Conservation (phyloP, 106 monocot species). For the Hemerocallis citrina region DNA sequence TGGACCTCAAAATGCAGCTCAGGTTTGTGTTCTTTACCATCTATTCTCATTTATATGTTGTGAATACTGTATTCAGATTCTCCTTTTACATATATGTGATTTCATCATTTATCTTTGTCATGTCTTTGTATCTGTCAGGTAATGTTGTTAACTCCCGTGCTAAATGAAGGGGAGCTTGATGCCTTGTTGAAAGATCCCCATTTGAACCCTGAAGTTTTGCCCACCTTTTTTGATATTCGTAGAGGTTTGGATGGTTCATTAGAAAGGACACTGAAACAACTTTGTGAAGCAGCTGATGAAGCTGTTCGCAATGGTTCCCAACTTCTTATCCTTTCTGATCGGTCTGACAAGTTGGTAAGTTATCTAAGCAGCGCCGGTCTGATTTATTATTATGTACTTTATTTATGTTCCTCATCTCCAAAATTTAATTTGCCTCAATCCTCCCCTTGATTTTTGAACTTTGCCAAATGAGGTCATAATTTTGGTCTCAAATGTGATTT, state of each 20-base stretch:
- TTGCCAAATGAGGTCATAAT: too few relatives aligned
- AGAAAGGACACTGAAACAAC: constrained; percentile 41
- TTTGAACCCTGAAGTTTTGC: constrained; percentile 59
- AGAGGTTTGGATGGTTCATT: constrained; percentile 85
- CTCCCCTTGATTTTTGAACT: too few relatives aligned
- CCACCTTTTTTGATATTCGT: constrained; percentile 83
- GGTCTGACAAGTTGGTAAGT: constrained; percentile 78
- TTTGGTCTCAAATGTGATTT: too few relatives aligned
- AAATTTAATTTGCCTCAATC: too few relatives aligned
- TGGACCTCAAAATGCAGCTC: constrained; percentile 92
- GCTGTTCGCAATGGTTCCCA: constrained; percentile 92
- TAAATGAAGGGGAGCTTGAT: constrained; percentile 98
- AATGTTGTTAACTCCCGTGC: constrained; percentile 68
- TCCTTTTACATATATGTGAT: not conserved
- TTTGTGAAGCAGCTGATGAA: constrained; percentile 94
- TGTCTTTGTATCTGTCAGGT: constrained; percentile 33
- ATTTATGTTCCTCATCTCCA: too few relatives aligned
- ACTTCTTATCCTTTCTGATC: constrained; percentile 93
- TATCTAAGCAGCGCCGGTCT: not conserved
- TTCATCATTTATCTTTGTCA: constrained; percentile 3
- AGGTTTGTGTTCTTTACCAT: constrained; percentile 40
- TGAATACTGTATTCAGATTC: not conserved
- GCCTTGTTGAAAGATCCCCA: constrained; percentile 61
- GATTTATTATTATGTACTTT: too few relatives aligned
- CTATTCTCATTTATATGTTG: not conserved